Conservation (phyloP, 441 rosid species). For the Pelargonium citronellum region DNA sequence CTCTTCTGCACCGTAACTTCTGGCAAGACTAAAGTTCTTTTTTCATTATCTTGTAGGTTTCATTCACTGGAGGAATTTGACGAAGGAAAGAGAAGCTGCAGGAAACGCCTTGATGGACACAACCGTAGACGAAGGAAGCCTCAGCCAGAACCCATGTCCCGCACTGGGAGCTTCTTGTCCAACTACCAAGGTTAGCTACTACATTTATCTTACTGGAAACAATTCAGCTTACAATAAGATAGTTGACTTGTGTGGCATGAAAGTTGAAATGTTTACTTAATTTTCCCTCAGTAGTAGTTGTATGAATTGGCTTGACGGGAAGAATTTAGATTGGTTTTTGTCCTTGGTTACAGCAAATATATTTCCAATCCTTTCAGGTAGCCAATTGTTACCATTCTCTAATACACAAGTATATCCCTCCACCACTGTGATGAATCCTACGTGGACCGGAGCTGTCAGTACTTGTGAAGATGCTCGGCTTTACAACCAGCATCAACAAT, state of each 20-base stretch:
- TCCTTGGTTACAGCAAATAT: too few species aligned
- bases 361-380: conserved; percentile 31
- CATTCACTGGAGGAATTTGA: conserved; percentile 81
- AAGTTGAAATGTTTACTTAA: too few species aligned
- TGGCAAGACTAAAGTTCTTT: not conserved
- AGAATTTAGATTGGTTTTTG: too few species aligned
- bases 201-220: conserved; percentile 10
- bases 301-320: too few species aligned
- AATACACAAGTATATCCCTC: conserved; percentile 51
- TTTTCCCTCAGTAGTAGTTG: too few species aligned
- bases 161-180: conserved; percentile 35
- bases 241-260: not conserved
- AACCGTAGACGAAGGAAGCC: conserved; percentile 78
- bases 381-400: conserved; percentile 43
- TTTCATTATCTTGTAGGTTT: conserved; percentile 42
- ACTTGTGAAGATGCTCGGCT: conserved; percentile 26
- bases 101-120: conserved; percentile 87
- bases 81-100: conserved; percentile 89
- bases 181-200: conserved; percentile 40
- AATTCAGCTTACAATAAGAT: conserved; percentile 15
- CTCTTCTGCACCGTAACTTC: not conserved
- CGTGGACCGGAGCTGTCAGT: conserved; percentile 40
- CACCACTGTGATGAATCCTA: conserved; percentile 32
- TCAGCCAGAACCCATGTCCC: conserved; percentile 48
- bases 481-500: conserved; percentile 31